These are phyloP conservation scores for Paralagenidium karlingii DNA, from an alignment of 352 stramenopile genomes.

Conservation along the genomic window DNA sequence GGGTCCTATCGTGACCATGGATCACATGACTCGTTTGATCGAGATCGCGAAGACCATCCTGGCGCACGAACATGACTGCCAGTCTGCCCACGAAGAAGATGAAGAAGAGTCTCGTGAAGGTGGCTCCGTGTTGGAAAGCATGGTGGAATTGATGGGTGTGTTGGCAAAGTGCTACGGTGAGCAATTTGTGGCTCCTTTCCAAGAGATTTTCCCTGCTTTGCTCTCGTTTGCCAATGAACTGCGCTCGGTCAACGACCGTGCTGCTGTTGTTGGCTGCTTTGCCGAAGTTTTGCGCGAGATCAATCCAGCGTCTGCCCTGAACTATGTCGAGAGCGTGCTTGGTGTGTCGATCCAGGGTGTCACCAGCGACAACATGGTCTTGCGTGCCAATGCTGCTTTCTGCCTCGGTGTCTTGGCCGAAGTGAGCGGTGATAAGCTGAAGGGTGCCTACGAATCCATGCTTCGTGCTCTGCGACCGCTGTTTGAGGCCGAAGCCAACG, in stretches of 20 bases:
- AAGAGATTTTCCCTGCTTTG: constrained; percentile 85
- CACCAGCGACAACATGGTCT: constrained; percentile 84
- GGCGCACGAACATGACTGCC: constrained; percentile 83
- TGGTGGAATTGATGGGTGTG: constrained; percentile 89
- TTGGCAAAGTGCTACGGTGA: constrained; percentile 91
- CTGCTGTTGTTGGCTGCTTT: constrained; percentile 91
- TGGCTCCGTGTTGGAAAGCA: constrained; percentile 87
- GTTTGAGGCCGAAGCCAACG: constrained; percentile 81
- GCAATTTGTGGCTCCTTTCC: constrained; percentile 85
- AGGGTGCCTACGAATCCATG: constrained; percentile 83
- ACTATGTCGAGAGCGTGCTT: constrained; percentile 85
- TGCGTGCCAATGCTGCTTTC: constrained; percentile 93
- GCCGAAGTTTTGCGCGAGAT: constrained; percentile 91
- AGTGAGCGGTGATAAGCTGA: constrained; percentile 56
- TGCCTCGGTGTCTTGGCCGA: constrained; percentile 89
- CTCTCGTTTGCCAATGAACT: constrained; percentile 86
- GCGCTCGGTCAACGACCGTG: constrained; percentile 84
- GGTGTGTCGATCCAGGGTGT: constrained; percentile 85
- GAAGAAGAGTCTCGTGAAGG: constrained; percentile 89
- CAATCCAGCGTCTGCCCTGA: constrained; percentile 38
- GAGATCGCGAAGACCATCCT: constrained; percentile 80
- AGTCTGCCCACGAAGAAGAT: constrained; percentile 78
- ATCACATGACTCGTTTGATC: constrained; percentile 82
- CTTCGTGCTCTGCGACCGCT: constrained; percentile 85
- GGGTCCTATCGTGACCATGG: constrained; percentile 82